Base-by-base conservation (phyloP, 179 eudicot genomes). In the Vitellaria paradoxa region DNA sequence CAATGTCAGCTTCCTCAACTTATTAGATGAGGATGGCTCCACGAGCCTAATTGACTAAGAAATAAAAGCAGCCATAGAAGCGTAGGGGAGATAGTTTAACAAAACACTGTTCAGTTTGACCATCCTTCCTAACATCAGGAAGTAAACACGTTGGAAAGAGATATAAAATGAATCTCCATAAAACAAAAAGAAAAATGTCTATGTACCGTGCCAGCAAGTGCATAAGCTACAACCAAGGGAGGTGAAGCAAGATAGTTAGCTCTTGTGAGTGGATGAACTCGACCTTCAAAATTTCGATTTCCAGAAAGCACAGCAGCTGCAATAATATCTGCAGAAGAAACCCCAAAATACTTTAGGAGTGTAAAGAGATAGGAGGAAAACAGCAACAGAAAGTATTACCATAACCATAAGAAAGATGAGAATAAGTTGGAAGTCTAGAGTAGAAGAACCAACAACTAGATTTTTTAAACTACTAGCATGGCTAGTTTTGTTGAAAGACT, bases 191-290 rank as follows among this genome's bases (percentile, higher is more conserved):
- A 26, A 47, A 61, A 15, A 70, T 18, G 37, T 18, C 3, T 6
- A 76, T 88, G 71, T 92, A 96, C 99, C 78, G 98, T 96, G 78
- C 99, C 99, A 82, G 99, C 97, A 77, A 96, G 92, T 59, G 99
- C 99, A 86, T 96, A 96, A 68, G 99, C 99, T 55, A 96, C 97
- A 73, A 96, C 99, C 72, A 96, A 79, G 6, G 99, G 98, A 79
- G 99, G 99, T 53, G 99, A 96, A 79, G 97, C 98, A 80, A 96
- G 98, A 84, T 96, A 96, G 68, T 96, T 96, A 49, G 99, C 99
- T 83, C 99, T 85, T 65, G 99, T 96, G 70, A 92, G 80, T 2
- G 99, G 91, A 82, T 96, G 99, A 79, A 96, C 99, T 87, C 99
- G 99, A n/a, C 99, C 99, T 84, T 96, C 99, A 86, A 96, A 96